A percentile compares a stretch with the other conserved stretches of the same genome.
These are phyloP conservation scores for Ceratocystis albifundus DNA, from an alignment of 2,329 filamentous ascomycete genomes.

Conservation along the genomic window DNA sequence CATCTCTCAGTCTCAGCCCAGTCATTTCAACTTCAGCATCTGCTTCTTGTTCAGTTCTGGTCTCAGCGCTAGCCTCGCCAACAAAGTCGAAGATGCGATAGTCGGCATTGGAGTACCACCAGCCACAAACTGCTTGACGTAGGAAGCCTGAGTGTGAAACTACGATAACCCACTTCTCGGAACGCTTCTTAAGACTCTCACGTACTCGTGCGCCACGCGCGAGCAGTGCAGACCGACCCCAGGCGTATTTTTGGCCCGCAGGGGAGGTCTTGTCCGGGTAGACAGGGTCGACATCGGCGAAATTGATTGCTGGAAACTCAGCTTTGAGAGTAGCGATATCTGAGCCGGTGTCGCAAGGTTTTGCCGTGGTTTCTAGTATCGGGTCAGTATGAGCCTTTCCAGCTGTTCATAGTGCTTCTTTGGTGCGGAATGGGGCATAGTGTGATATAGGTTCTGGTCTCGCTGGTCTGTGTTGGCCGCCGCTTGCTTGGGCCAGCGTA, in stretches of 20 bases:
- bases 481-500: background rate
- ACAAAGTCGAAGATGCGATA: slow-evolving; percentile 52
- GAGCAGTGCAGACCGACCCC: slow-evolving; percentile 42
- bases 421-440: background rate
- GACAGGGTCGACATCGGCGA: slow-evolving; percentile 44
- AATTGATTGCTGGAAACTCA: slow-evolving; percentile 48
- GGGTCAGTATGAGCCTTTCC: background rate
- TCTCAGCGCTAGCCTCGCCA: background rate
- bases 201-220: slow-evolving; percentile 43
- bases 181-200: slow-evolving; percentile 38
- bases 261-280: slow-evolving; percentile 52
- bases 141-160: slow-evolving; percentile 56
- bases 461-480: background rate
- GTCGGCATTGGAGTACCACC: slow-evolving; percentile 50
- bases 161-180: slow-evolving; percentile 52
- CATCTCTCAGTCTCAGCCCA: slow-evolving; percentile 38
- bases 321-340: slow-evolving; percentile 34
- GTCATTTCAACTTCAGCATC: slow-evolving; percentile 27
- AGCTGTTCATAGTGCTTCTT: background rate
- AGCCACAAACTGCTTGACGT: slow-evolving; percentile 44
- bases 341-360: slow-evolving; percentile 52
- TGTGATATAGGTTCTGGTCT: background rate
- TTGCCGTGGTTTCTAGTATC: slow-evolving; percentile 39
- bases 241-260: slow-evolving; percentile 39
- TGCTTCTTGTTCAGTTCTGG: background rate